Percentiles rank a stretch among this genome's conserved stretches.
Evolutionary conservation across 352 stramenopile species (phyloP).

Genomic region (Pythium graminicola): DNA sequence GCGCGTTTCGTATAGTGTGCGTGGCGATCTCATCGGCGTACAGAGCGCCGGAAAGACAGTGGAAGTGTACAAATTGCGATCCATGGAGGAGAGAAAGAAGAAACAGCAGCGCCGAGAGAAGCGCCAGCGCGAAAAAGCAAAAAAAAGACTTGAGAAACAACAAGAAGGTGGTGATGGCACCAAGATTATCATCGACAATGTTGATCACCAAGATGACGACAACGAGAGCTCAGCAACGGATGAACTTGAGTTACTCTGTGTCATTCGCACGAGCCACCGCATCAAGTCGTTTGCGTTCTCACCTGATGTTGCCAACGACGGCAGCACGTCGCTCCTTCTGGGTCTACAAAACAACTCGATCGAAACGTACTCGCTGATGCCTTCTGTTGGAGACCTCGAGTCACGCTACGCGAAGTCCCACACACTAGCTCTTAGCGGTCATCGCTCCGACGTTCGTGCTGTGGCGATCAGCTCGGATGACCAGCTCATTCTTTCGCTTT

Average conservation of each 20-base stretch:
- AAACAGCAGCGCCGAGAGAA: conserved; percentile 88
- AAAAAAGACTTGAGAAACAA: conserved; percentile 57
- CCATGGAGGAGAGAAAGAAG: conserved; percentile 84
- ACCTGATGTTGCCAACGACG: conserved; percentile 73
- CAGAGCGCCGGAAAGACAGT: conserved; percentile 85
- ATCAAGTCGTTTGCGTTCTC: conserved; percentile 87
- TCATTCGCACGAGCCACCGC: conserved; percentile 79
- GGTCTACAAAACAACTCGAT: conserved; percentile 90
- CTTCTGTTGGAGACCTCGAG: conserved; percentile 53
- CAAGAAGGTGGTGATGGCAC: conserved; percentile 17
- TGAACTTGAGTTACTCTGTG: conserved; percentile 80
- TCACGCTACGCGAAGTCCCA: conserved; percentile 58
- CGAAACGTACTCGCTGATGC: conserved; percentile 79
- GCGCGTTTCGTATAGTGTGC: conserved; percentile 49
- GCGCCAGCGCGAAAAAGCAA: conserved; percentile 81
- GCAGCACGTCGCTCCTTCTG: conserved; percentile 76
- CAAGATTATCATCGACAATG: conserved; percentile 21
- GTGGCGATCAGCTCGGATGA: conserved; percentile 87
- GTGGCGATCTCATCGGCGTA: conserved; percentile 62
- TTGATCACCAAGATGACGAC: conserved; percentile 36
- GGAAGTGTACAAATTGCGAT: conserved; percentile 87
- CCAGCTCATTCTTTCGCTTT: conserved; percentile 86
- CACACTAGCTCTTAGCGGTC: conserved; percentile 71
- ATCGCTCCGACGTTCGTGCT: conserved; percentile 89
- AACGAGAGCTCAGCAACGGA: conserved; percentile 65